A percentile compares a stretch with the other conserved stretches of the same genome.
Conservation (phyloP, 805 yeast genomes). For the Wickerhamiella spandovensis region DNA sequence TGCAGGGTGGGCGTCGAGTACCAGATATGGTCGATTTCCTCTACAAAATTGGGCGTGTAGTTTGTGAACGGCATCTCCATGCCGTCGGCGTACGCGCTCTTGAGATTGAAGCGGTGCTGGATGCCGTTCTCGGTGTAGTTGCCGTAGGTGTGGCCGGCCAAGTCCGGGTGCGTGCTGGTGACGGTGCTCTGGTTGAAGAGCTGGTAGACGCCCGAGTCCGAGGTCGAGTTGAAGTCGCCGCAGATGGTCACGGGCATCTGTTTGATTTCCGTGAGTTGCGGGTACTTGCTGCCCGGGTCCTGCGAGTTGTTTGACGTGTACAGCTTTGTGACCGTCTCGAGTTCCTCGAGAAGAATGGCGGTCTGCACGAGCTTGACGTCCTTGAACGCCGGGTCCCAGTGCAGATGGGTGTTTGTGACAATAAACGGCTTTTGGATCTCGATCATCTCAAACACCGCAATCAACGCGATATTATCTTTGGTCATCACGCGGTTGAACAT, state of each 20-base stretch:
- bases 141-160: constrained; percentile 83
- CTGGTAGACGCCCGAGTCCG: constrained; percentile 84
- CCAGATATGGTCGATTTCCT: constrained; percentile 93
- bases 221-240: constrained; percentile 90
- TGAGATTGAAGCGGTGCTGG: constrained; percentile 64
- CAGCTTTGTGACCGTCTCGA: constrained; percentile 51
- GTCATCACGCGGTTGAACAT: constrained; percentile 91
- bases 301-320: constrained; percentile 20
- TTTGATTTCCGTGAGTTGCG: constrained; percentile 31
- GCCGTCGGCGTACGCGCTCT: constrained; percentile 70
- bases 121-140: constrained; percentile 81
- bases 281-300: constrained; percentile 22
- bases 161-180: constrained; percentile 57
- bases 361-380: constrained; percentile 96
- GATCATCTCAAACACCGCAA: constrained; percentile 58
- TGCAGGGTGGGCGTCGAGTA: constrained; percentile 68
- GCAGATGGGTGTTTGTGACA: constrained; percentile 84
- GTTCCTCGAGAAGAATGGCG: constrained; percentile 78
- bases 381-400: constrained; percentile 94
- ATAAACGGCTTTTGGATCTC: constrained; percentile 59
- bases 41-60: constrained; percentile 84
- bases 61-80: constrained; percentile 93
- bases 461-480: constrained; percentile 83
- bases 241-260: constrained; percentile 70
- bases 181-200: constrained; percentile 70